phyloP scores from a whole-genome alignment of 495 filamentous ascomycete species.

The Neurospora sp. region DNA sequence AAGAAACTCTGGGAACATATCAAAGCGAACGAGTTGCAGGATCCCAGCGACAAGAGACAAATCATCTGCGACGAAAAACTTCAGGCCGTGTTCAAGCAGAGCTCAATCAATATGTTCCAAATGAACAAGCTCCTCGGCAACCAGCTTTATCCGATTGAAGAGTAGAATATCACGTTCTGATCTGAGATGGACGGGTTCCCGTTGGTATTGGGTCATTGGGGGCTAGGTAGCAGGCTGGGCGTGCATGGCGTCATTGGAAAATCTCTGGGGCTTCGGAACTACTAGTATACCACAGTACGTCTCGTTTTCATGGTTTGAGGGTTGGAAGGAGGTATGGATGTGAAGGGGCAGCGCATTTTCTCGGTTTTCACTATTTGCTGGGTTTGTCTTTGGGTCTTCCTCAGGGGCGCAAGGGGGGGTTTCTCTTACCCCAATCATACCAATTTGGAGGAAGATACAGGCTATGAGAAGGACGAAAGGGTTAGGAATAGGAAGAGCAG shows the following conservation, averaged over 20 bases:
- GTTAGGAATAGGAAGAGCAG: background rate
- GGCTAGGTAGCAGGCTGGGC: constrained; percentile 3
- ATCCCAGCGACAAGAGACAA: constrained; percentile 80
- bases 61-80: constrained; percentile 87
- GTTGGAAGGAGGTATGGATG: background rate
- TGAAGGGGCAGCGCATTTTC: background rate
- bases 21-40: constrained; percentile 76
- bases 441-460: background rate
- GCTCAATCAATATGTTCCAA: constrained; percentile 93
- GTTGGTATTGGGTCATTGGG: background rate
- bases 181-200: background rate
- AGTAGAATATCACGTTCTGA: background rate
- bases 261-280: constrained; percentile 2
- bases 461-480: background rate
- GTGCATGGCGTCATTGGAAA: constrained; percentile 20
- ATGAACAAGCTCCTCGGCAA: constrained; percentile 66
- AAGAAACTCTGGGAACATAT: constrained; percentile 95
- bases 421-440: background rate
- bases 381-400: background rate
- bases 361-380: background rate
- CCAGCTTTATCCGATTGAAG: constrained; percentile 45
- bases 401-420: background rate
- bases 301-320: background rate
- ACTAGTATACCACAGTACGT: background rate
- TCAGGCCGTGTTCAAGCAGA: constrained; percentile 81